A percentile compares a stretch with the other conserved stretches of the same genome.
Conservation (phyloP, 2,329 filamentous ascomycete species). For the Aureobasidium zeae region DNA sequence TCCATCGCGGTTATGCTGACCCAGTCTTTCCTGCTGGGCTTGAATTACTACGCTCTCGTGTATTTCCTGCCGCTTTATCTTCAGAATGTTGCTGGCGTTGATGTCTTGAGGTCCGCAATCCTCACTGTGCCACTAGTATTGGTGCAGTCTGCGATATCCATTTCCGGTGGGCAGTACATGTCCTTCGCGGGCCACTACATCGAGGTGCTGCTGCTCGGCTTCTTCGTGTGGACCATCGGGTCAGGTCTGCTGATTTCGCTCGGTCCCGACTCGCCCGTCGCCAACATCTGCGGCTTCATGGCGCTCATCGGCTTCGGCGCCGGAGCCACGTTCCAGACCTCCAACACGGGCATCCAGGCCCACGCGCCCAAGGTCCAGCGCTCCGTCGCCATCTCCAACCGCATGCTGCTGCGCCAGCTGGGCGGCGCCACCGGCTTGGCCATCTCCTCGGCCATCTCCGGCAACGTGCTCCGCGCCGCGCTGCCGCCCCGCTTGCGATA, state of each 20-base stretch:
- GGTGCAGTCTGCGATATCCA: constrained; percentile 24
- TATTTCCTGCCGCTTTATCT: constrained; percentile 44
- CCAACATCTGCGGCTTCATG: constrained; percentile 26
- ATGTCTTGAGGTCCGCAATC: constrained; percentile 43
- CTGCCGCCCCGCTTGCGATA: constrained; percentile 32
- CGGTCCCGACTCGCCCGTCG: constrained; percentile 24
- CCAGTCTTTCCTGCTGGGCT: constrained; percentile 52
- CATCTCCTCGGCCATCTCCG: constrained; percentile 28
- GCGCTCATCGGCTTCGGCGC: constrained; percentile 27
- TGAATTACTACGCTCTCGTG: constrained; percentile 51
- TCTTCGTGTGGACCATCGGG: constrained; percentile 31
- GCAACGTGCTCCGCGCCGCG: constrained; percentile 28
- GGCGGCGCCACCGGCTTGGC: constrained; percentile 32
- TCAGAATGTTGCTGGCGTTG: constrained; percentile 39
- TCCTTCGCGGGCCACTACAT: constrained; percentile 34
- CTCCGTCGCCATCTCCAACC: constrained; percentile 32
- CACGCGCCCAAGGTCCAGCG: constrained; percentile 30
- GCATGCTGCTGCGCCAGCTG: constrained; percentile 33
- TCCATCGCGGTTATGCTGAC: constrained; percentile 47
- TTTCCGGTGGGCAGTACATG: constrained; percentile 43
- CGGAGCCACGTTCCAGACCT: constrained; percentile 32
- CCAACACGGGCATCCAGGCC: constrained; percentile 32
- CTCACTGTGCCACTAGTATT: constrained; percentile 36
- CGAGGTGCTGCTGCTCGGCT: constrained; percentile 39
- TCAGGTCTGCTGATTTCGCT: constrained; percentile 27